These are phyloP conservation scores for Hyaloscypha hepaticicola DNA, from an alignment of 495 filamentous ascomycete species.

Conservation along the genomic window DNA sequence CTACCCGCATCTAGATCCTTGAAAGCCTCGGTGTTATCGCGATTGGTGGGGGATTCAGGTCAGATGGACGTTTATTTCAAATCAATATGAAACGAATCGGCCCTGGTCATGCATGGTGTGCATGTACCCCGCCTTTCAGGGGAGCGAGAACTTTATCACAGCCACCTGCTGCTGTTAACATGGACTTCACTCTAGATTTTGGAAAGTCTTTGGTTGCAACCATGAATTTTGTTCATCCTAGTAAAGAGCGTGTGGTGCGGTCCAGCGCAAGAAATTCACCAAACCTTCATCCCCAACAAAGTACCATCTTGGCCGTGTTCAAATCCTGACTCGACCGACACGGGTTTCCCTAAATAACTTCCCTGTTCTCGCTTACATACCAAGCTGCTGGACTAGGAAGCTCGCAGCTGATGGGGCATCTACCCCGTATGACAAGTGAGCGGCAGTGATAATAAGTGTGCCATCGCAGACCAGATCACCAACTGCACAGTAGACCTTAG, in stretches of 20 bases:
- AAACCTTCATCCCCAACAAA: neutral
- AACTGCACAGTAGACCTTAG: constrained; percentile 49
- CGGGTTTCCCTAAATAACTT: too few relatives aligned
- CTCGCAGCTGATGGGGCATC: constrained; percentile 34
- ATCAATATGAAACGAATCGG: too few relatives aligned
- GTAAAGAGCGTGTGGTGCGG: neutral
- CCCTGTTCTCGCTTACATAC: neutral
- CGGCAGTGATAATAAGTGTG: constrained; percentile 46
- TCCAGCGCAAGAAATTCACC: neutral
- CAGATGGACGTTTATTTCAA: too few relatives aligned
- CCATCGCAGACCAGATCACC: constrained; percentile 55
- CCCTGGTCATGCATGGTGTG: too few relatives aligned
- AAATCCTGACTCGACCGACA: too few relatives aligned
- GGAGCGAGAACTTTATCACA: too few relatives aligned
- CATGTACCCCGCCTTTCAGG: too few relatives aligned
- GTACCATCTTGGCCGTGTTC: neutral
- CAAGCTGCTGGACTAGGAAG: constrained; percentile 26
- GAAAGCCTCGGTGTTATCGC: too few relatives aligned
- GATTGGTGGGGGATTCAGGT: too few relatives aligned
- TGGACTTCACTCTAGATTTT: too few relatives aligned
- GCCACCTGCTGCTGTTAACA: too few relatives aligned
- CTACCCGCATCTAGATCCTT: too few relatives aligned
- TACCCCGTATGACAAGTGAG: constrained; percentile 47
- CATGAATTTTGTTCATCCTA: neutral
- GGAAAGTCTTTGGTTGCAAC: constrained; percentile 1